A percentile compares a stretch with the other conserved stretches of the same genome.
Conservation (phyloP, 192 early-diverging fungal genomes). For the Dissophora globulifera region DNA sequence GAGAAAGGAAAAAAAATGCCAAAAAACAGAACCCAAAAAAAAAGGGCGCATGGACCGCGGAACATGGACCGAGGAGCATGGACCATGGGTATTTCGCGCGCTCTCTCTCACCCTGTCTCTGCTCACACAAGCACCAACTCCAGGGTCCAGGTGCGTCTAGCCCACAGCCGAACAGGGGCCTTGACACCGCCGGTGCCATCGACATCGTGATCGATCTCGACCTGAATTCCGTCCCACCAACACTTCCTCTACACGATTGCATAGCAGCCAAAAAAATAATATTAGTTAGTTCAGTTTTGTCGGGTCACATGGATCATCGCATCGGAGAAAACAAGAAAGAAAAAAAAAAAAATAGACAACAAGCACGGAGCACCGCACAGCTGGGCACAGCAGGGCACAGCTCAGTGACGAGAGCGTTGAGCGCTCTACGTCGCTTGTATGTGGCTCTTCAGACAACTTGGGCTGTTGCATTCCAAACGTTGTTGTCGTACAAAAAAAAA, state of each 20-base stretch:
- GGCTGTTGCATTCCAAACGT: neutral
- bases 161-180: constrained; percentile 75
- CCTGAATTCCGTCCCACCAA: constrained; percentile 84
- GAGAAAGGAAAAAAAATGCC: too few relatives aligned
- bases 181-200: constrained; percentile 30
- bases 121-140: constrained; percentile 75
- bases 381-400: too few relatives aligned
- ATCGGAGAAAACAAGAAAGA: too few relatives aligned
- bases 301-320: too few relatives aligned
- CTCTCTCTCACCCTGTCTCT: neutral
- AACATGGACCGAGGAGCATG: too few relatives aligned
- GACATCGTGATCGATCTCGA: constrained; percentile 57
- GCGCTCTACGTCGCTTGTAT: too few relatives aligned
- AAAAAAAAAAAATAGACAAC: too few relatives aligned
- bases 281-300: too few relatives aligned
- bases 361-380: too few relatives aligned
- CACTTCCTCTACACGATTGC: constrained; percentile 83
- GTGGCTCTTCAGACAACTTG: too few relatives aligned
- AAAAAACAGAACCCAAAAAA: neutral
- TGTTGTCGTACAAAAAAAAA: neutral
- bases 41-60: neutral
- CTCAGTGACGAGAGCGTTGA: too few relatives aligned
- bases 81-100: neutral
- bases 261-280: too few relatives aligned
- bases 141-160: constrained; percentile 81